Conservation (phyloP, 352 stramenopile genomes). For the Thraustochytrium striatum region DNA sequence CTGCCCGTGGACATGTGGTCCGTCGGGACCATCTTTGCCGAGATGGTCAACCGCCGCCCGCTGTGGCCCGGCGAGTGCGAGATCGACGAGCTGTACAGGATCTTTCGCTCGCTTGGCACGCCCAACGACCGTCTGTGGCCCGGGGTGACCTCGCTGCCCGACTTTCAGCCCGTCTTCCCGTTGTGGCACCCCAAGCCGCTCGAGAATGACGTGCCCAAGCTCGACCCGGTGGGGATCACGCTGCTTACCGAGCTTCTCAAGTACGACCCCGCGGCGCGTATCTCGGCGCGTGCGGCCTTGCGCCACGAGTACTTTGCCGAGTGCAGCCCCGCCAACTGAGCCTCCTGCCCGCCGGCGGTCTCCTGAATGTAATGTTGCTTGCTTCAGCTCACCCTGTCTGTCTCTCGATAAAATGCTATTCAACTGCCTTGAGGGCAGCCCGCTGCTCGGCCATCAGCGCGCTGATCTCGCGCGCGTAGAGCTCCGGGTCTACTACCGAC, state of each 20-base stretch:
- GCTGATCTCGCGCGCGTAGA: neutral
- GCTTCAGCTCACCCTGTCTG: no score
- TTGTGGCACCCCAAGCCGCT: slow-evolving; percentile 91
- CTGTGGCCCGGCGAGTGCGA: slow-evolving; percentile 53
- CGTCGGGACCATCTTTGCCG: slow-evolving; percentile 93
- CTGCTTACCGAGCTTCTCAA: slow-evolving; percentile 82
- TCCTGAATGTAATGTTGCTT: no score
- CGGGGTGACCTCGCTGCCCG: slow-evolving; percentile 88
- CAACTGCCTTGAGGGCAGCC: neutral
- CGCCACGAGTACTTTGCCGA: slow-evolving; percentile 95
- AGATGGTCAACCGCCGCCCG: slow-evolving; percentile 74
- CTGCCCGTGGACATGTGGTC: slow-evolving; percentile 88
- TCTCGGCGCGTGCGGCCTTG: slow-evolving; percentile 89
- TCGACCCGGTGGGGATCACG: slow-evolving; percentile 73
- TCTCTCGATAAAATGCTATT: neutral
- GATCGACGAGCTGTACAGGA: slow-evolving; percentile 98
- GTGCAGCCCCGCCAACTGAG: neutral
- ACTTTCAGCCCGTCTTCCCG: slow-evolving; percentile 97
- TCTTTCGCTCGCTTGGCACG: slow-evolving; percentile 93
- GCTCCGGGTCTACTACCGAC: neutral
- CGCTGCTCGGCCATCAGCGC: neutral
- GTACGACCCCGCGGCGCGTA: slow-evolving; percentile 85
- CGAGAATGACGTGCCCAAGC: slow-evolving; percentile 83
- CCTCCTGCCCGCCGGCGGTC: no score
- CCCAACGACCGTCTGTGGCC: slow-evolving; percentile 92